Percentiles rank a stretch among this genome's conserved stretches.
These are phyloP conservation scores for Atkinsonella hypoxylon DNA, from an alignment of 2,329 filamentous ascomycete genomes.

Conservation along the genomic window DNA sequence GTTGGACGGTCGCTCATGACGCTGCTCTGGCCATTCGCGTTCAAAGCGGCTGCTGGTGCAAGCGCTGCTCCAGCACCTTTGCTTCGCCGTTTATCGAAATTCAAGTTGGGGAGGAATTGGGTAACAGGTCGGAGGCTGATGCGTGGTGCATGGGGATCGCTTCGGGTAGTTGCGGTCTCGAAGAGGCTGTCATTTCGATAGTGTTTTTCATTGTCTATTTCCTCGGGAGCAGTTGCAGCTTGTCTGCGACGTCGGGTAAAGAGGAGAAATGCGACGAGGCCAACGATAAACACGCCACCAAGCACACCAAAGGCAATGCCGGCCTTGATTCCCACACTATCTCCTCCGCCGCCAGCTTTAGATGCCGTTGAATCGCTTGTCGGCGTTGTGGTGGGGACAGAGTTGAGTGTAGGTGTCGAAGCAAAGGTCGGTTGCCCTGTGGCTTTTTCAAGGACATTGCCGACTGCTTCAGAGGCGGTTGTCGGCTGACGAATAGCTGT, in stretches of 20 bases:
- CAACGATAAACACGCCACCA: constrained; percentile 52
- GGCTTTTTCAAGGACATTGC: constrained; percentile 20
- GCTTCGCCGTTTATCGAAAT: constrained; percentile 37
- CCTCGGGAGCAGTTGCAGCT: constrained; percentile 31
- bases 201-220: constrained; percentile 54
- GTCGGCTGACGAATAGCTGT: constrained; percentile 17
- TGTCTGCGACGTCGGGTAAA: constrained; percentile 61
- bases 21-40: constrained; percentile 15
- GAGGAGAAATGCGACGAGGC: constrained; percentile 58
- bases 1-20: constrained; percentile 37
- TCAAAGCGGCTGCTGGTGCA: constrained; percentile 14
- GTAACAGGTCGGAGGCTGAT: constrained; percentile 77
- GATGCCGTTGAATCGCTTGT: constrained; percentile 6
- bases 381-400: constrained; percentile 12
- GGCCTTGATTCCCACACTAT: constrained; percentile 46
- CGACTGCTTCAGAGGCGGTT: constrained; percentile 13
- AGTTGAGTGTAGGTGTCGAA: constrained; percentile 9
- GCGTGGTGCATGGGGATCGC: constrained; percentile 52
- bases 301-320: constrained; percentile 79
- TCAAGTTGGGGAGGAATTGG: constrained; percentile 60
- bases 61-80: constrained; percentile 32
- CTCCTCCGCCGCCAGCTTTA: constrained; percentile 9
- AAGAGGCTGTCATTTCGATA: constrained; percentile 21
- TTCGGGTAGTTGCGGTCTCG: constrained; percentile 5
- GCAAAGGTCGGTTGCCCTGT: constrained; percentile 12